phyloP scores from a whole-genome alignment of 2,329 filamentous ascomycete genomes.

The Tolypocladium paradoxum region DNA sequence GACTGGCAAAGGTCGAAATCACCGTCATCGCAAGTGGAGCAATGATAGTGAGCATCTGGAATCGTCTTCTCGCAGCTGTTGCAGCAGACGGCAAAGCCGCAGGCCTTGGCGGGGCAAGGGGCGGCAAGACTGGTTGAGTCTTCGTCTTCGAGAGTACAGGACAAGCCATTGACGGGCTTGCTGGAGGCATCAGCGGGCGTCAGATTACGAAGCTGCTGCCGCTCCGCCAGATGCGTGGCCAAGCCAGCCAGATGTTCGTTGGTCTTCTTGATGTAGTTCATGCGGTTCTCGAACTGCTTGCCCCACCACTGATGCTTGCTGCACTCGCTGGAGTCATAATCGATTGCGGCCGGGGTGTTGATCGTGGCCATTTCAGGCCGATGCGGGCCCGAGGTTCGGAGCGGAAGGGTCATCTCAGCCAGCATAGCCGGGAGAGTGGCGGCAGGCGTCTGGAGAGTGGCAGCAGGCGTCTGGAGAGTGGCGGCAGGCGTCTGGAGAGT shows the following conservation, averaged over 20 bases:
- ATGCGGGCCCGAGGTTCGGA: neutral
- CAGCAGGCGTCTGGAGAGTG: neutral
- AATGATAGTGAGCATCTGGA: conserved; percentile 81
- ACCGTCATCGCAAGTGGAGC: conserved; percentile 82
- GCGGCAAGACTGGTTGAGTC: neutral
- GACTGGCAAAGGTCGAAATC: conserved; percentile 86
- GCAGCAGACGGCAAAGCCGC: conserved; percentile 75
- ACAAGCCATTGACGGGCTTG: too few species aligned
- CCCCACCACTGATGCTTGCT: conserved; percentile 10
- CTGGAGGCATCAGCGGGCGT: neutral
- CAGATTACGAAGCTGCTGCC: neutral
- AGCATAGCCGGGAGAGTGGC: neutral
- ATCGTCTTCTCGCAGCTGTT: conserved; percentile 78
- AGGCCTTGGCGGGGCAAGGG: neutral
- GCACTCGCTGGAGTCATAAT: conserved; percentile 14
- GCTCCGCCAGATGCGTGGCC: conserved; percentile 2
- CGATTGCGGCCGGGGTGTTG: neutral
- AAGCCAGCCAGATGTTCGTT: conserved; percentile 7
- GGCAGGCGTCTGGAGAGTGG: neutral
- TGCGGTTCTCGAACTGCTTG: conserved; percentile 15
- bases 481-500: neutral
- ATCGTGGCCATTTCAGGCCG: neutral
- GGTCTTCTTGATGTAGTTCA: conserved; percentile 15
- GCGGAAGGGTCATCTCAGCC: neutral
- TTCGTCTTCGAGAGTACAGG: neutral